These are phyloP conservation scores for Platismatia glauca DNA, from an alignment of 495 filamentous ascomycete species.

Conservation along the genomic window DNA sequence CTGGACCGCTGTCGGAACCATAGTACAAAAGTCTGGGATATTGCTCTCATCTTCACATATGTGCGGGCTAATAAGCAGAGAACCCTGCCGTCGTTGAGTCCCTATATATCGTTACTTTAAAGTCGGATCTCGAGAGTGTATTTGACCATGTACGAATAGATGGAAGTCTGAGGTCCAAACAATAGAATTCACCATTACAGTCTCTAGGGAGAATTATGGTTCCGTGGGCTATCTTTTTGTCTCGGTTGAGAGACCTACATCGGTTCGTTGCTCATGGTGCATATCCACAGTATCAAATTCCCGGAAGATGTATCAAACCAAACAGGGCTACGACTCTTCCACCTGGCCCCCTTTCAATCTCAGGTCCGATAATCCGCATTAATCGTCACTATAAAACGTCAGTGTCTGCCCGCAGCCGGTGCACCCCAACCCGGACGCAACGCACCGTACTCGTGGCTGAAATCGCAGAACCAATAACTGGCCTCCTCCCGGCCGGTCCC, in stretches of 20 bases:
- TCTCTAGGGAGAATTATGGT: neutral
- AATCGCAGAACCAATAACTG: slow-evolving; percentile 92
- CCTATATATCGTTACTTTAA: neutral
- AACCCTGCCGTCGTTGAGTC: neutral
- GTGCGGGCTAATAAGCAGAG: neutral
- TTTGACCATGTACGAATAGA: neutral
- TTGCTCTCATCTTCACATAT: neutral
- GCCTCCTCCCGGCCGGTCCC: slow-evolving; percentile 61
- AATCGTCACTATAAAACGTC: slow-evolving; percentile 49
- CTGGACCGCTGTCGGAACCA: neutral
- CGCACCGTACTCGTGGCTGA: slow-evolving; percentile 85
- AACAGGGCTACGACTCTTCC: neutral
- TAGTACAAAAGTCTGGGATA: slow-evolving; percentile 2
- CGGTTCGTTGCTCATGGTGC: neutral
- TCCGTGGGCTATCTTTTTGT: neutral
- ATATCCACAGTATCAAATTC: neutral
- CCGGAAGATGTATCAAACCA: neutral
- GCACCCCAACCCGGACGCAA: neutral
- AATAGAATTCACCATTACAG: neutral
- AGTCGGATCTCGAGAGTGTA: neutral
- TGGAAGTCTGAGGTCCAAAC: neutral
- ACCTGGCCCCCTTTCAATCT: neutral
- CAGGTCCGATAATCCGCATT: slow-evolving; percentile 76
- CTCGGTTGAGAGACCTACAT: neutral
- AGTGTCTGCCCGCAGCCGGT: slow-evolving; percentile 14